Percentiles rank a stretch among this genome's conserved stretches.
These are phyloP conservation scores for Citrullus colocynthis DNA, from an alignment of 306 rosid genomes.

Conservation along the genomic window DNA sequence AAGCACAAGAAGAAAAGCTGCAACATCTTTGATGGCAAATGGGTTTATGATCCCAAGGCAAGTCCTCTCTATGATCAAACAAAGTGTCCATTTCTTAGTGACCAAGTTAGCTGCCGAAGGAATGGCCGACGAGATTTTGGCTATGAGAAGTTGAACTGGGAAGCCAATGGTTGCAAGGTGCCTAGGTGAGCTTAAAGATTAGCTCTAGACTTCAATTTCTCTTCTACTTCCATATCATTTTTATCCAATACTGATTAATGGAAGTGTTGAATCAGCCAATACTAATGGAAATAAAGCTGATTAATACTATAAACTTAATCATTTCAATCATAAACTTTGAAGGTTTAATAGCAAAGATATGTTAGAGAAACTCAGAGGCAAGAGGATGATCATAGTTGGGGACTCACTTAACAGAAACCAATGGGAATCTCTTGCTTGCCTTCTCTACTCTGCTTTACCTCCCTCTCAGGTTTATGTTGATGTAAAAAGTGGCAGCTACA, in stretches of 20 bases:
- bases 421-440: constrained; percentile 41
- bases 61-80: constrained; percentile 18
- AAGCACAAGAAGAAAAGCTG: constrained; percentile 12
- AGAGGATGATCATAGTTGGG: constrained; percentile 30
- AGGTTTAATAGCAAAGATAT: constrained; percentile 25
- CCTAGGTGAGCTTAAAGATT: constrained; percentile 17
- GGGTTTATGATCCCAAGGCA: constrained; percentile 24
- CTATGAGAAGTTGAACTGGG: constrained; percentile 40
- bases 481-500: constrained; percentile 14
- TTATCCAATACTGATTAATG: neutral
- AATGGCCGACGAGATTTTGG: constrained; percentile 31
- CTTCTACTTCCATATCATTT: neutral
- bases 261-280: neutral
- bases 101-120: constrained; percentile 33
- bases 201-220: neutral
- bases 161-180: constrained; percentile 23
- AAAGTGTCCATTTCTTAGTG: constrained; percentile 34
- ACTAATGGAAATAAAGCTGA: neutral
- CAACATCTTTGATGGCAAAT: constrained; percentile 29
- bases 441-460: constrained; percentile 24
- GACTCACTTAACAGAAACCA: constrained; percentile 42
- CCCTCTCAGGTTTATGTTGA: constrained; percentile 17
- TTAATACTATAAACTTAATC: neutral
- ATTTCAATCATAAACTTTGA: neutral
- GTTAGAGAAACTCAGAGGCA: constrained; percentile 33